Evolutionary conservation across 495 filamentous ascomycete species (phyloP).

Genomic region (Tricharina praecox): DNA sequence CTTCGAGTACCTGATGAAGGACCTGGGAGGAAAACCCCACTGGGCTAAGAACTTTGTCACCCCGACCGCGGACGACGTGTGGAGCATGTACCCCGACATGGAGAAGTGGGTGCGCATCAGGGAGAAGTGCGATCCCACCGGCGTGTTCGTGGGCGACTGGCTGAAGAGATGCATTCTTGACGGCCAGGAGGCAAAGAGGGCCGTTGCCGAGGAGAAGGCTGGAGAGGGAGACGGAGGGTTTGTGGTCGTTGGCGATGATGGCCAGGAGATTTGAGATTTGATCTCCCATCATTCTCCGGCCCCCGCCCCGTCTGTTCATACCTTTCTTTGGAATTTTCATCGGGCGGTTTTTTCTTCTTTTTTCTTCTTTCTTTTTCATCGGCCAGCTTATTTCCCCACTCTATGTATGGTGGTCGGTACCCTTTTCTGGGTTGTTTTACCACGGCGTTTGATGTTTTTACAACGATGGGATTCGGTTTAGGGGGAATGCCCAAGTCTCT

Average conservation of each 20-base stretch:
- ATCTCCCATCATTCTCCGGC: too few species aligned
- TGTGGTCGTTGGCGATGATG: neutral
- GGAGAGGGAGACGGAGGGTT: too few species aligned
- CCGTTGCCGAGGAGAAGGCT: neutral
- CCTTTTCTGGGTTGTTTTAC: constrained; percentile 68
- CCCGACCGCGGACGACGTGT: constrained; percentile 39
- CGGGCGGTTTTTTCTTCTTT: too few species aligned
- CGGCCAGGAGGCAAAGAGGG: constrained; percentile 10
- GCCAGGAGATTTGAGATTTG: neutral
- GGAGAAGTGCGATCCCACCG: constrained; percentile 54
- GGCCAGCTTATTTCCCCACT: too few species aligned
- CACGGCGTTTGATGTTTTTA: constrained; percentile 99
- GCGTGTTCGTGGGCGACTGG: constrained; percentile 88
- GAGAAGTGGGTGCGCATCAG: constrained; percentile 19
- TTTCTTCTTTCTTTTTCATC: too few species aligned
- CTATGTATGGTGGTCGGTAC: too few species aligned
- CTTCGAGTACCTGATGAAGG: constrained; percentile 91
- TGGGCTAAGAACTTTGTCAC: constrained; percentile 92
- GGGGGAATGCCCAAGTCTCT: too few species aligned
- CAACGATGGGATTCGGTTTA: too few species aligned
- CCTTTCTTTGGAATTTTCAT: too few species aligned
- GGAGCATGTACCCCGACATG: constrained; percentile 33
- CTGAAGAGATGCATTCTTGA: constrained; percentile 54
- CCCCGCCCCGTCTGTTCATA: too few species aligned
- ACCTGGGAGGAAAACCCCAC: constrained; percentile 76